Evolutionary conservation across 495 filamentous ascomycete species (phyloP).

Genomic region (Pyrenopolyporus hunteri): DNA sequence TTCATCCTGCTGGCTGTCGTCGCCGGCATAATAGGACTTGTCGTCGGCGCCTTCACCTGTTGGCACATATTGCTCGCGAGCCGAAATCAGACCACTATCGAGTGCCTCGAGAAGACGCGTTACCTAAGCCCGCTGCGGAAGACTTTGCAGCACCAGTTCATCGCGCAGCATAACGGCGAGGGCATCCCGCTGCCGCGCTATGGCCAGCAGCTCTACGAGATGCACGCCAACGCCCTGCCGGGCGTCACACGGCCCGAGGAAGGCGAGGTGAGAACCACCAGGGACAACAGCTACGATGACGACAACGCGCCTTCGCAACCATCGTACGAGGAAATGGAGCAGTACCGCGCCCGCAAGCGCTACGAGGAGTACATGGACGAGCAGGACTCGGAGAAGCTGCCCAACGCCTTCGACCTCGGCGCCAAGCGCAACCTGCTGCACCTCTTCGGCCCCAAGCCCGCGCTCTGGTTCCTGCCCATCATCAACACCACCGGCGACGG

Average conservation of each 20-base stretch:
- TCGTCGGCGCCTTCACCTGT: slow-evolving; percentile 84
- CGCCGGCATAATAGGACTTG: slow-evolving; percentile 87
- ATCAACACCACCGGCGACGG: slow-evolving; percentile 87
- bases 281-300: too few species aligned
- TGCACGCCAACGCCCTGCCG: slow-evolving; percentile 83
- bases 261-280: slow-evolving; percentile 62
- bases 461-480: slow-evolving; percentile 80
- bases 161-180: slow-evolving; percentile 57
- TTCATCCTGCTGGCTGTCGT: slow-evolving; percentile 86
- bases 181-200: slow-evolving; percentile 65
- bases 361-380: slow-evolving; percentile 92
- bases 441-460: slow-evolving; percentile 74
- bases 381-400: slow-evolving; percentile 81
- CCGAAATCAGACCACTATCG: slow-evolving; percentile 87
- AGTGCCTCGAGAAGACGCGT: slow-evolving; percentile 90
- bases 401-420: slow-evolving; percentile 91
- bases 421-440: slow-evolving; percentile 77
- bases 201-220: slow-evolving; percentile 76
- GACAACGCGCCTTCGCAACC: slow-evolving; percentile 44
- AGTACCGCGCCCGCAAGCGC: slow-evolving; percentile 68
- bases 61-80: slow-evolving; percentile 90
- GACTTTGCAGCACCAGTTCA: slow-evolving; percentile 65
- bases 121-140: slow-evolving; percentile 82
- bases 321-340: slow-evolving; percentile 73
- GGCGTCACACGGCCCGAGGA: slow-evolving; percentile 80